Evolutionary conservation across 306 rosid genomes (phyloP), one percentile per base, ranked within the genome.

Genomic region (Mimosa bimucronata): DNA sequence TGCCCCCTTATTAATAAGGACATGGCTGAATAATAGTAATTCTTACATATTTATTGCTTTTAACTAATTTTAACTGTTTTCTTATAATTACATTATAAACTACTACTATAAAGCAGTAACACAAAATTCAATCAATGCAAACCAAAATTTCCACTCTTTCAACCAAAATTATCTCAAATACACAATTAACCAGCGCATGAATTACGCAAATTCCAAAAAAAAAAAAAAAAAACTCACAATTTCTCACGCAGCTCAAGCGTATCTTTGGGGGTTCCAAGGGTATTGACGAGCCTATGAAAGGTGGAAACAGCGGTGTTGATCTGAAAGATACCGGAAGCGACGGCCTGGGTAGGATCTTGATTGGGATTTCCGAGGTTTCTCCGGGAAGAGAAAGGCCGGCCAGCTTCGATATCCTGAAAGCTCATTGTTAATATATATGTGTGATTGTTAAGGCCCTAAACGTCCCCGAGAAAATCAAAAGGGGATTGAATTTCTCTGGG

Each of bases 201-300:
- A 30, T 2, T 5, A 38, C 34, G 38, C 42, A 5, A 26, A 67
- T 28, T 41, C 12, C 68, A 38, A 21, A 14, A 45, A 31, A 18
- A 6, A 13, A 3, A 14, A 3, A 13, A 23, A 71, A 23, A 3
- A 66, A 81, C 97, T 86, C 77, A 94, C 98, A 94, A 92, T 88
- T 90, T 94, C 5, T 94, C 97, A 31, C 98, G 98, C 40, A 94
- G 92, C 76, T 90, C 98, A 2, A 91, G 95, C 37, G 98, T 94
- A 84, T 94, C 98, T 79, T 92, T 94, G 0, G 98, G 98, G 76
- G 98, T 94, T 23, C 98, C 98, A 72, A 94, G 89, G 83, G 98
- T 92, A 84, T 94, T 92, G 77, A 94, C 98, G 75, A 90, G 98
- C 80, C 98, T 87, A 85, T 94, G 98, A 67, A 94, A 94, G 53